Evolutionary conservation across 192 early-diverging fungal genomes (phyloP).

Genomic region (Coemansia sp.): DNA sequence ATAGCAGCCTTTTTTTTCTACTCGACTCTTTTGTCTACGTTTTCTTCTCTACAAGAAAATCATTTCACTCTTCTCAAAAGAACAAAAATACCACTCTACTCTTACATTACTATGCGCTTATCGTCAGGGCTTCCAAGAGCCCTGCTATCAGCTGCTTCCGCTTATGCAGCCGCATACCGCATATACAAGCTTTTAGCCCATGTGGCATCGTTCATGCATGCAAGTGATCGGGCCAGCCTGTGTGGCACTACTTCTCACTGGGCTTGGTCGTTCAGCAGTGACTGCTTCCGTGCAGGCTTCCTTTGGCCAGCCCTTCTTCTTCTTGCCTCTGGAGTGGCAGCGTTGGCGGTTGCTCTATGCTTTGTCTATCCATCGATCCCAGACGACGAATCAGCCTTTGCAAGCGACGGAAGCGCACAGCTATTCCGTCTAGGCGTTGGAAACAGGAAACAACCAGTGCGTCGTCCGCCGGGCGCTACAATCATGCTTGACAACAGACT

Average conservation of each 20-base stretch:
- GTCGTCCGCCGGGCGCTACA: background rate
- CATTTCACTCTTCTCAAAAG: too few species aligned
- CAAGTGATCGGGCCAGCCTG: background rate
- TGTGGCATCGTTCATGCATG: background rate
- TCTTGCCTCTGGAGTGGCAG: background rate
- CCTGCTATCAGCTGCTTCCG: background rate
- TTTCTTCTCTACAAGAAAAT: background rate
- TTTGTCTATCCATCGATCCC: background rate
- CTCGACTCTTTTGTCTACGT: too few species aligned
- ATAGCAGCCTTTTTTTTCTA: background rate
- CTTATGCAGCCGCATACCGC: background rate
- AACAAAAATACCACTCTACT: background rate
- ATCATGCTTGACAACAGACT: slow-evolving; percentile 10
- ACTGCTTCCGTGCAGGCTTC: slow-evolving; percentile 16
- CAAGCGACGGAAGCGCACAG: background rate
- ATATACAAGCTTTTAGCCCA: background rate
- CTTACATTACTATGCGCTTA: background rate
- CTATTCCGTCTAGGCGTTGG: slow-evolving; percentile 1
- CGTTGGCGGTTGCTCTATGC: background rate
- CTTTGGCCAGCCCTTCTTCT: slow-evolving; percentile 10
- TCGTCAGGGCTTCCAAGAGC: background rate
- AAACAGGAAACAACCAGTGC: background rate
- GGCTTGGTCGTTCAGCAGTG: slow-evolving; percentile 5
- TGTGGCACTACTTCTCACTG: background rate
- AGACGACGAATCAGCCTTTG: background rate